These are phyloP conservation scores for Notholithocarpus densiflorus DNA, from an alignment of 306 rosid genomes.

Conservation along the genomic window DNA sequence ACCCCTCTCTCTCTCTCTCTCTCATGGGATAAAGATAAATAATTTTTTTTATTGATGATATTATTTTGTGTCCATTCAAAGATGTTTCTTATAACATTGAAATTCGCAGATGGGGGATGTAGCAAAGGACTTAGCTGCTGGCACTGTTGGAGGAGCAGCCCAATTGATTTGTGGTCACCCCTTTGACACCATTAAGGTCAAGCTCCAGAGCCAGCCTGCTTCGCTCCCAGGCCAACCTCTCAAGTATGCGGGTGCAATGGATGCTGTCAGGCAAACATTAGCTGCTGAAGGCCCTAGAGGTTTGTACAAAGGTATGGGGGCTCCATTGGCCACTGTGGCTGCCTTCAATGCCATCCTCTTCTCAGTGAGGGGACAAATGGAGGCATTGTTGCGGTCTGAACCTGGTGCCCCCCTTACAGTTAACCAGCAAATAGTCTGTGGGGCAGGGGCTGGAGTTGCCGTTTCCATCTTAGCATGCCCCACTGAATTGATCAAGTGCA, in stretches of 20 bases:
- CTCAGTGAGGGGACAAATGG: constrained; percentile 89
- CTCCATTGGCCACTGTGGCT: constrained; percentile 95
- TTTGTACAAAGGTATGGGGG: constrained; percentile 98
- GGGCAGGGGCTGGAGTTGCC: constrained; percentile 94
- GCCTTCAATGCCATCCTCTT: constrained; percentile 94
- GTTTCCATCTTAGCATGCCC: constrained; percentile 96
- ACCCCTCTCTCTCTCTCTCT: neutral
- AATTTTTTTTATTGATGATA: neutral
- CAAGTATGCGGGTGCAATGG: constrained; percentile 80
- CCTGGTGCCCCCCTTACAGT: constrained; percentile 73
- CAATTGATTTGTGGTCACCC: constrained; percentile 91
- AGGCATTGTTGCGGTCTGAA: constrained; percentile 61
- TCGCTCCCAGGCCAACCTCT: constrained; percentile 82
- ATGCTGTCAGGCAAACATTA: constrained; percentile 88
- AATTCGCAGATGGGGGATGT: constrained; percentile 80
- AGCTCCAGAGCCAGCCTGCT: constrained; percentile 96
- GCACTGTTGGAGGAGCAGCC: constrained; percentile 91
- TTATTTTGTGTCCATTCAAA: neutral
- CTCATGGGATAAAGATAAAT: neutral
- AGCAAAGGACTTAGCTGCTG: constrained; percentile 86
- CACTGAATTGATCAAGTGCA: constrained; percentile 93
- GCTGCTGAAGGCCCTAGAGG: constrained; percentile 92
- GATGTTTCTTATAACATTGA: neutral
- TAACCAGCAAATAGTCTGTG: constrained; percentile 69
- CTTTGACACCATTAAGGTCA: constrained; percentile 96